Percentiles rank a stretch among this genome's conserved stretches.
phyloP scores from a whole-genome alignment of 1,139 yeast species.

The Lipomyces yarrowii region DNA sequence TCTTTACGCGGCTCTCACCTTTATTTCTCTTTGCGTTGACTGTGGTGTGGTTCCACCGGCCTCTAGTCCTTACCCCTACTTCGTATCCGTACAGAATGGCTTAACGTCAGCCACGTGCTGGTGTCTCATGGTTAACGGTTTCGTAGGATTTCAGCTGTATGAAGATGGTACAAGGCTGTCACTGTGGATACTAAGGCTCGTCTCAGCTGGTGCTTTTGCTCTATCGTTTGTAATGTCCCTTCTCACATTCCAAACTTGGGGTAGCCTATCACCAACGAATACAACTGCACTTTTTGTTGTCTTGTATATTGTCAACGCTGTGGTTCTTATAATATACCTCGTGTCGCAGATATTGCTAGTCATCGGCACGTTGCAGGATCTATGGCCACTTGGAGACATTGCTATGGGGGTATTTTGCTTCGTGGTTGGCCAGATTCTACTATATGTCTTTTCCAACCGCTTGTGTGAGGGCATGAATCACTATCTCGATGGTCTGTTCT shows the following conservation, averaged over 20 bases:
- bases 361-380: conserved; percentile 64
- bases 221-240: conserved; percentile 68
- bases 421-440: conserved; percentile 73
- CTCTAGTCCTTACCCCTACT: conserved; percentile 70
- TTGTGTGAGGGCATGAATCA: conserved; percentile 78
- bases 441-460: conserved; percentile 64
- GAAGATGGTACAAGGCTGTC: conserved; percentile 83
- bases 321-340: conserved; percentile 63
- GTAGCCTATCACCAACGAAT: conserved; percentile 46
- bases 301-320: conserved; percentile 68
- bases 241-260: conserved; percentile 64
- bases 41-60: conserved; percentile 93
- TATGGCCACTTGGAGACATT: conserved; percentile 89
- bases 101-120: conserved; percentile 70
- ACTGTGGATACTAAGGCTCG: conserved; percentile 57
- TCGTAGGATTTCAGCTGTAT: conserved; percentile 86
- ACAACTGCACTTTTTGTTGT: conserved; percentile 70
- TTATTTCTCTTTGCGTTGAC: conserved; percentile 75
- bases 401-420: conserved; percentile 71
- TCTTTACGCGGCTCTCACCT: conserved; percentile 57
- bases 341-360: conserved; percentile 74
- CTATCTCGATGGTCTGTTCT: conserved; percentile 86
- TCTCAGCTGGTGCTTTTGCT: conserved; percentile 57
- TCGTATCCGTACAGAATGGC: conserved; percentile 81
- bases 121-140: conserved; percentile 69